A percentile compares a stretch with the other conserved stretches of the same genome.
Evolutionary conservation across 208 protist genomes (phyloP).

Genomic region (Naegleria fowleri): DNA sequence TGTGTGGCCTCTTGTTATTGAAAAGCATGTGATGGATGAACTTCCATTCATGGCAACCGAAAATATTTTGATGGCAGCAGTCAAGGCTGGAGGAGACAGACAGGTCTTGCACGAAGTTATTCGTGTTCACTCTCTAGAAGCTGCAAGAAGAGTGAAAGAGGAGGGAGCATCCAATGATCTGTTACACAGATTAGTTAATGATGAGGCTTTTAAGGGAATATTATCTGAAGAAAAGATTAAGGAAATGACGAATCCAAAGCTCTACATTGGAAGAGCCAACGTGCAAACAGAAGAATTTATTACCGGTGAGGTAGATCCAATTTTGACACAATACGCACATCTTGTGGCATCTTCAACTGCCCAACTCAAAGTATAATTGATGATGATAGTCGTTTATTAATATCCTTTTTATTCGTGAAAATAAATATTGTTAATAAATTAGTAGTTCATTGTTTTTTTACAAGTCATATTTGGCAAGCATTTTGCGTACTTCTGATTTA

Average conservation of each 20-base stretch:
- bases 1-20: conserved; percentile 54
- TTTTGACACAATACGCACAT: conserved; percentile 33
- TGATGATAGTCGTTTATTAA: no score
- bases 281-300: conserved; percentile 47
- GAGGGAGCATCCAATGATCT: conserved; percentile 55
- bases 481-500: background rate
- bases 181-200: conserved; percentile 45
- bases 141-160: conserved; percentile 45
- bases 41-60: conserved; percentile 68
- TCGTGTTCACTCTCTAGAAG: conserved; percentile 49
- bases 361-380: background rate
- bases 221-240: conserved; percentile 32
- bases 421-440: no score
- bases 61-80: conserved; percentile 61
- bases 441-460: background rate
- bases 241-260: conserved; percentile 39
- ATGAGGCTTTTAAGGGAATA: conserved; percentile 43
- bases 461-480: background rate
- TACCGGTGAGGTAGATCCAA: conserved; percentile 38
- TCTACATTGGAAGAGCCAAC: conserved; percentile 44
- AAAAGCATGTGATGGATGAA: conserved; percentile 48
- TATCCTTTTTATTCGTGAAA: background rate
- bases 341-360: background rate
- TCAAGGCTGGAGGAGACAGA: conserved; percentile 57
- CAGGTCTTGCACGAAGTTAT: conserved; percentile 55